A percentile compares a stretch with the other conserved stretches of the same genome.
phyloP scores from a whole-genome alignment of 768 basidiomycete species.

The Amyloporia xantha region DNA sequence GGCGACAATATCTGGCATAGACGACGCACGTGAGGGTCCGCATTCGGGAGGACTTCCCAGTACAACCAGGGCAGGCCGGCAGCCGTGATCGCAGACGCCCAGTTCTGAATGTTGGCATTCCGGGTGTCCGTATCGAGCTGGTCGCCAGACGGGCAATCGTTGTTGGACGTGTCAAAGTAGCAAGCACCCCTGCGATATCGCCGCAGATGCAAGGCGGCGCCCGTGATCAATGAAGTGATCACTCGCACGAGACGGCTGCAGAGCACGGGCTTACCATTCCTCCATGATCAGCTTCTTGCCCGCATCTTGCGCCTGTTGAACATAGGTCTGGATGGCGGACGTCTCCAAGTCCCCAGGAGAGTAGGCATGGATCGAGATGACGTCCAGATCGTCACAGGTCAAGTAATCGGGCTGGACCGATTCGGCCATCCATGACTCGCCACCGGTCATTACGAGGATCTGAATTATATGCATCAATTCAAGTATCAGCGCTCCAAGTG shows the following conservation, averaged over 20 bases:
- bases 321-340: constrained; percentile 18
- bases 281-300: constrained; percentile 32
- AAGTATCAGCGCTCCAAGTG: background rate
- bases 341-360: constrained; percentile 24
- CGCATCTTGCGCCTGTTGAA: constrained; percentile 26
- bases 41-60: constrained; percentile 32
- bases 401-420: constrained; percentile 22
- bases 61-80: constrained; percentile 34
- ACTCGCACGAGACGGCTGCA: background rate
- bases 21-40: constrained; percentile 27
- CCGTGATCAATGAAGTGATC: background rate
- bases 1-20: background rate
- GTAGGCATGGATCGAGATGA: constrained; percentile 34
- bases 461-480: background rate
- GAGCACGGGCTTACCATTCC: constrained; percentile 25
- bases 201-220: background rate
- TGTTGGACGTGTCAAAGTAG: constrained; percentile 22
- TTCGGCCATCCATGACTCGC: constrained; percentile 24
- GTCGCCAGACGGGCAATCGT: constrained; percentile 22
- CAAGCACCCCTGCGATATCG: constrained; percentile 19
- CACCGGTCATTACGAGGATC: constrained; percentile 26
- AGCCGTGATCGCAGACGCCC: constrained; percentile 27
- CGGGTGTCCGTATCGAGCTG: constrained; percentile 23
- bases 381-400: constrained; percentile 25
- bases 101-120: constrained; percentile 28